phyloP scores from a whole-genome alignment of 352 stramenopile genomes.

The Pythium biforme region DNA sequence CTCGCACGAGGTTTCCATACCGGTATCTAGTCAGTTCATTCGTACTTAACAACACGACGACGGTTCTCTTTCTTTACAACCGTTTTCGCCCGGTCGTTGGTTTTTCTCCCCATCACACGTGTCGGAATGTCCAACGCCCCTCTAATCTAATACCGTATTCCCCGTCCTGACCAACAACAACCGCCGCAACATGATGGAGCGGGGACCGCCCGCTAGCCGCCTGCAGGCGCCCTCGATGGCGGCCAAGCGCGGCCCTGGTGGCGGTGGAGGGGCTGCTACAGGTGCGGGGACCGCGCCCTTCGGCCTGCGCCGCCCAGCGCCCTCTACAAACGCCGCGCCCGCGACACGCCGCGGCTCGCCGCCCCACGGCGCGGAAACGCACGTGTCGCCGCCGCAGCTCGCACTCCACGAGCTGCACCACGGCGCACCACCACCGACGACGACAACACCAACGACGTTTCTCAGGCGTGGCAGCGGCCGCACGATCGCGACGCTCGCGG shows the following conservation, averaged over 20 bases:
- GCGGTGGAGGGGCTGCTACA: not conserved
- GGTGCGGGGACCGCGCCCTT: not conserved
- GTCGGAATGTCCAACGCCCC: no score
- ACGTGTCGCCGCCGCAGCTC: slow-evolving; percentile 9
- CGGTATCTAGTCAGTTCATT: not conserved
- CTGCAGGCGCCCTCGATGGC: slow-evolving; percentile 10
- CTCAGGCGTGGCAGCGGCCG: slow-evolving; percentile 19
- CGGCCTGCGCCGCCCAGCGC: not conserved
- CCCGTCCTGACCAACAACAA: not conserved
- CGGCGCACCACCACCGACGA: not conserved
- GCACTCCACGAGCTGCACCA: slow-evolving; percentile 23
- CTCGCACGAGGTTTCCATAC: not conserved
- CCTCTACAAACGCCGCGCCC: not conserved
- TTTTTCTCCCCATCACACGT: not conserved
- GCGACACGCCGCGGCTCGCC: not conserved
- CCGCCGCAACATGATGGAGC: slow-evolving; percentile 4
- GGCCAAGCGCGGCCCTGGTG: slow-evolving; percentile 16
- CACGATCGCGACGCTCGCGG: slow-evolving; percentile 28
- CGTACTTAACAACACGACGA: not conserved
- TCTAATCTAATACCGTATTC: slow-evolving; percentile 4
- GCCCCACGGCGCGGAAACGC: not conserved
- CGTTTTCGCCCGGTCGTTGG: not conserved
- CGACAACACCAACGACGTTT: slow-evolving; percentile 15
- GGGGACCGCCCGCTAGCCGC: slow-evolving; percentile 7
- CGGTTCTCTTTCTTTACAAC: not conserved